phyloP scores from a whole-genome alignment of 441 rosid genomes.

The Lagerstroemia fauriei region DNA sequence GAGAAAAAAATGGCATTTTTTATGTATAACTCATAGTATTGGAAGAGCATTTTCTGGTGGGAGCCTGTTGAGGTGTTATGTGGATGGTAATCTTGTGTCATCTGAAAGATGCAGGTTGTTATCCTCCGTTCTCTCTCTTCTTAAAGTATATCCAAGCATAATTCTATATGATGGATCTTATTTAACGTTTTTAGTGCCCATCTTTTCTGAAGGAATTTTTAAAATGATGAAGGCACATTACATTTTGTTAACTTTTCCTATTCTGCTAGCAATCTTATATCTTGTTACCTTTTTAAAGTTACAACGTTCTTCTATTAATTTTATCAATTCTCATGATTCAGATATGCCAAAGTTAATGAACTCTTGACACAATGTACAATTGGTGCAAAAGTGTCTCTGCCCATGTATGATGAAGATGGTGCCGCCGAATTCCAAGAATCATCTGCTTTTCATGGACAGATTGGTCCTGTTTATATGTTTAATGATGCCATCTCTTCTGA shows the following conservation, averaged over 20 bases:
- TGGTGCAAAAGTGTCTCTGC: conserved; percentile 65
- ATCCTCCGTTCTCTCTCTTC: conserved; percentile 12
- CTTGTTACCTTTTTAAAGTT: not conserved
- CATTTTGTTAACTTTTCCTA: not conserved
- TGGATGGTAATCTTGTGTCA: conserved; percentile 84
- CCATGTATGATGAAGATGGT: conserved; percentile 61
- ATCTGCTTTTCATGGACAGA: conserved; percentile 83
- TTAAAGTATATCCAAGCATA: not conserved
- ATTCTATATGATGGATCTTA: not conserved
- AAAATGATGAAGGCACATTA: not conserved
- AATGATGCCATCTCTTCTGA: conserved; percentile 84
- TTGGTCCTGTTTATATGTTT: conserved; percentile 92
- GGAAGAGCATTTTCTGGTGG: conserved; percentile 99
- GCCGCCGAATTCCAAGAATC: conserved; percentile 55
- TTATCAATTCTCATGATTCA: conserved; percentile 42
- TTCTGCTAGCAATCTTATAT: not conserved
- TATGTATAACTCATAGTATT: conserved; percentile 85
- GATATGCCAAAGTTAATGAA: conserved; percentile 91
- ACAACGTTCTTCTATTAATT: conserved; percentile 22
- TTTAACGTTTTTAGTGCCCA: not conserved
- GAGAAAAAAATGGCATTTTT: conserved; percentile 91
- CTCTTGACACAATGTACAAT: conserved; percentile 71
- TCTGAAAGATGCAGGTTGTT: conserved; percentile 98
- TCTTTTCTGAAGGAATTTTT: not conserved
- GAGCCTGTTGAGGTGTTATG: conserved; percentile 79